Base-by-base conservation (phyloP, 768 basidiomycete species). In the Russula sp. region DNA sequence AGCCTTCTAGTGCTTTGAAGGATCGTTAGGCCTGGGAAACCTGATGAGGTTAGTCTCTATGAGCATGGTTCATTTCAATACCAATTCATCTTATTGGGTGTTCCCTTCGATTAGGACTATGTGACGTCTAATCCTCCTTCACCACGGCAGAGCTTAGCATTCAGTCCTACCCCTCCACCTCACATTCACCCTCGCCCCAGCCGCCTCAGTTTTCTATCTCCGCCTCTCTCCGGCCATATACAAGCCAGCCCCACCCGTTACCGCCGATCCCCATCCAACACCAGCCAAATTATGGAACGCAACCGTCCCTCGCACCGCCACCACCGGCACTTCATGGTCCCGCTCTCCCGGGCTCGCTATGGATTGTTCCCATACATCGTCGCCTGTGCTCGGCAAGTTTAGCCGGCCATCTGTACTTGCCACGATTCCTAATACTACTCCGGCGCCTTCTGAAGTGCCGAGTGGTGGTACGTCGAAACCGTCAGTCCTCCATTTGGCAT, bases 1-100 rank as follows among this genome's bases (percentile, higher is more conserved):
- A 78, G 85, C 20, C 88, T 93, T 67, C 82, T 84, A 11, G 78
- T 80, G 6, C 76, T 92, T 32, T 97, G 94, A 94, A 80, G 79
- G 64, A 88, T 85, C 69, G 82, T 95, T 40, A 93, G 91, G 70
- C 83, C 88, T 13, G 87, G 89, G 66, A 91, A 92, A 70, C 90
- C 94, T 1, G 91, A 94, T 2, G 81, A 87, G 75, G 88, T 88
- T 44, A 49, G 79, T 75, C 34, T 42, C 13, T 45, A 40, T 2
- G 27, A 53, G 35, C 39, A 40, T 35, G 37, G 42, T 61, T 20
- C 27, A 45, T 34, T 47, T 44, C n/a, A 49, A 34, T 32, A 20
- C 40, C 52, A 18, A 59, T 32, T 31, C 18, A 2, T 45, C 27
- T 35, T 20, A 6, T 64, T 88, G 78, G 91, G 92, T 10, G 75